These are phyloP conservation scores for Magnusiomyces suaveolens DNA, from an alignment of 1,139 yeast species.

Conservation along the genomic window DNA sequence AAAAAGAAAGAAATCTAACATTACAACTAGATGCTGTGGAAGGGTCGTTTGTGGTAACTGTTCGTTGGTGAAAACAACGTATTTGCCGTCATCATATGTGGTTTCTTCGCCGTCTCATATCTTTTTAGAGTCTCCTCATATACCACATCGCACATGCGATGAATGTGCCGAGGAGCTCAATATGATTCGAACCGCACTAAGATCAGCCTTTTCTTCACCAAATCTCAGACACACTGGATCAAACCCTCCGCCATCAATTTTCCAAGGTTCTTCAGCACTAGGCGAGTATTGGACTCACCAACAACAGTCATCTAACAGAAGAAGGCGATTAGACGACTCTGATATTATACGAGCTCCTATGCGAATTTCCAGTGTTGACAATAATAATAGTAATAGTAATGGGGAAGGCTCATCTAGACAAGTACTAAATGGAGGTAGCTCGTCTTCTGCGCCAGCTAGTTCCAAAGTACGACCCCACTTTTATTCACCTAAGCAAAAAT, in stretches of 20 bases:
- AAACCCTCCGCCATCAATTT: neutral
- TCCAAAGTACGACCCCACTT: no score
- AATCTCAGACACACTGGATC: neutral
- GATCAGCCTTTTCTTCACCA: slow-evolving; percentile 10
- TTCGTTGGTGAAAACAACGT: slow-evolving; percentile 40
- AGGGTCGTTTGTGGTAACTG: slow-evolving; percentile 62
- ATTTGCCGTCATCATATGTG: slow-evolving; percentile 43
- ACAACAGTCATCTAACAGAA: neutral
- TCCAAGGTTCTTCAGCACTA: no score
- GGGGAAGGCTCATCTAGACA: no score
- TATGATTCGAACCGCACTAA: slow-evolving; percentile 39
- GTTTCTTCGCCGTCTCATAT: slow-evolving; percentile 41
- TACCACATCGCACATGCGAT: slow-evolving; percentile 60
- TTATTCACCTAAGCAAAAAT: slow-evolving; percentile 2
- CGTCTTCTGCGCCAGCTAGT: no score
- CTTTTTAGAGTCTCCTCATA: slow-evolving; percentile 41
- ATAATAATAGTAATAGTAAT: no score
- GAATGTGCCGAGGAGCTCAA: slow-evolving; percentile 54
- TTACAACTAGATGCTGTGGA: slow-evolving; percentile 63
- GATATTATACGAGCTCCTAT: neutral
- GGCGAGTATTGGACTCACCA: no score
- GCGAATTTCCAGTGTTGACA: neutral
- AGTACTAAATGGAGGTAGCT: no score
- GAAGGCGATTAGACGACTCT: neutral
- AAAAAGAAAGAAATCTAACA: no score